phyloP scores from a whole-genome alignment of 1,284 basidiomycete species.

The Malassezia caprae region DNA sequence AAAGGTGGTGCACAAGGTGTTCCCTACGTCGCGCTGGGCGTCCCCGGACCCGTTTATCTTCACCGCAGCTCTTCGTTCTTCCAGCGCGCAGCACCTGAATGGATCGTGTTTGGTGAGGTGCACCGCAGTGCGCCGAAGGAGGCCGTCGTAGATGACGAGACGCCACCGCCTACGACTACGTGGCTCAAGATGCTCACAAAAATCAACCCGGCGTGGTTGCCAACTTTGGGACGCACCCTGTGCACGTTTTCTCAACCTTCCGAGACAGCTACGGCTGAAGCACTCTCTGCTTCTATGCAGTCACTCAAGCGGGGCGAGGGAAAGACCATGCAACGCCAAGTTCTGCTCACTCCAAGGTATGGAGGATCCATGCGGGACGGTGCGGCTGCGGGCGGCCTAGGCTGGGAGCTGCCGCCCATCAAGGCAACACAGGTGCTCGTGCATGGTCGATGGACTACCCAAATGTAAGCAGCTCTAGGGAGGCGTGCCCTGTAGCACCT shows the following conservation, averaged over 20 bases:
- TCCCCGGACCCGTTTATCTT: constrained; percentile 71
- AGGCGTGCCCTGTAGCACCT: constrained; percentile 57
- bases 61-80: constrained; percentile 78
- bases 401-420: constrained; percentile 40
- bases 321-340: constrained; percentile 17
- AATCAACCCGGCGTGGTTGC: constrained; percentile 81
- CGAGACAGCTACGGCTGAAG: constrained; percentile 12
- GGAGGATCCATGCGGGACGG: constrained; percentile 31
- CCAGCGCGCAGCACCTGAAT: constrained; percentile 65
- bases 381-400: constrained; percentile 28
- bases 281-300: constrained; percentile 12
- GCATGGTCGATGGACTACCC: constrained; percentile 35
- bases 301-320: constrained; percentile 18
- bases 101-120: constrained; percentile 68
- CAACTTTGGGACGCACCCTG: constrained; percentile 64
- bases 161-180: constrained; percentile 8
- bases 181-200: constrained; percentile 40
- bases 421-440: constrained; percentile 35
- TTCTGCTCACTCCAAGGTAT: constrained; percentile 38
- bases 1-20: constrained; percentile 66
- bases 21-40: constrained; percentile 71
- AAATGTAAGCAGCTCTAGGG: constrained; percentile 21
- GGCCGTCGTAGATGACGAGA: constrained; percentile 7
- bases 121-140: constrained; percentile 45
- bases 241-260: constrained; percentile 78